Conservation (phyloP, 352 stramenopile genomes). For the Phytopythium oedochilum region DNA sequence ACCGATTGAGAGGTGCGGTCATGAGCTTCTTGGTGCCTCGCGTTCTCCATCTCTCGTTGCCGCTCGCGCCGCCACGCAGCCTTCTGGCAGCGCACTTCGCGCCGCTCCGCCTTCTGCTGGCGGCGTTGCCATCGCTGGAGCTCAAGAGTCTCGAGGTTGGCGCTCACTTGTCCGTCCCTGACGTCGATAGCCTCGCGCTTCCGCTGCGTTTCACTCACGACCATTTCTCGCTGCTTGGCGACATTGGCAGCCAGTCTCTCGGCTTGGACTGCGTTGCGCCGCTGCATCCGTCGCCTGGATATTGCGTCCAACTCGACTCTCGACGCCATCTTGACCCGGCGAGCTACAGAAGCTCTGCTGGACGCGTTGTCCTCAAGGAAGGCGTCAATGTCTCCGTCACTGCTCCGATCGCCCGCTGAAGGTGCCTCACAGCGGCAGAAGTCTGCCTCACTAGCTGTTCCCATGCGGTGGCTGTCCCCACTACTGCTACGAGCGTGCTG, state of each 20-base stretch:
- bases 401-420: not conserved
- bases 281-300: constrained; percentile 18
- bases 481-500: constrained; percentile 12
- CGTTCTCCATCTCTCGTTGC: constrained; percentile 3
- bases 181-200: constrained; percentile 6
- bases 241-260: constrained; percentile 27
- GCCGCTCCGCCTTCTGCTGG: constrained; percentile 14
- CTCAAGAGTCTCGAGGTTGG: constrained; percentile 14
- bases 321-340: not conserved
- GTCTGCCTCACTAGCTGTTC: not conserved
- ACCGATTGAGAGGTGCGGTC: not conserved
- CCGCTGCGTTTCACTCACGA: constrained; percentile 11
- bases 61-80: constrained; percentile 17
- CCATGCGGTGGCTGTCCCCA: not conserved
- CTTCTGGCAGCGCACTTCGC: constrained; percentile 11
- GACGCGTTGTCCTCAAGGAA: not conserved
- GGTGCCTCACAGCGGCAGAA: not conserved
- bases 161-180: constrained; percentile 10
- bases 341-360: not conserved
- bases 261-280: constrained; percentile 23
- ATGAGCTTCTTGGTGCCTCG: constrained; percentile 2
- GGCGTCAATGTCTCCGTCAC: no score
- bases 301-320: not conserved
- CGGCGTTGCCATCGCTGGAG: constrained; percentile 12
- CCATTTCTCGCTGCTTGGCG: constrained; percentile 21